Base-by-base conservation (phyloP, 2,329 filamentous ascomycete genomes). In the Ophiostoma himal-ulmi region DNA sequence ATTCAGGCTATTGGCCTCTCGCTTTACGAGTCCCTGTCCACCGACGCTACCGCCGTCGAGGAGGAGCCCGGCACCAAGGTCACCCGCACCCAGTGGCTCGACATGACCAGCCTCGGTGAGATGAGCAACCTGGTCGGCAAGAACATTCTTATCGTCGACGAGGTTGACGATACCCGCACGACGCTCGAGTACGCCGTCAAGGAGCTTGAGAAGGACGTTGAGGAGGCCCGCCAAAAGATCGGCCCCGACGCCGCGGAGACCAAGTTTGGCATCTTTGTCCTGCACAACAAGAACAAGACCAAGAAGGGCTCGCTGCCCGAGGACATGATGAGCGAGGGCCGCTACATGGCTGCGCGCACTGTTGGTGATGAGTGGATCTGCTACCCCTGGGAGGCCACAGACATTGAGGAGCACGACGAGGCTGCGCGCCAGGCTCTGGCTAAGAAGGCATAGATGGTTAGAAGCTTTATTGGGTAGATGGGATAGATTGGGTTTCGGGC, bases 1-100 rank as follows among this genome's bases (percentile, higher is more conserved):
- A 99, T 99, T 81, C 95, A 99, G 86, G 95, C 95, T 74, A 99
- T 99, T 80, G 95, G 95, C 67, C 90, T 99, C 74, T 98, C 94
- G 30, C 89, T 99, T 70, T 99, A 99, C 85, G 95, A 99, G 83
- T 86, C 89, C 73, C 90, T 98, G 67, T 79, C 84, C 68, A 82
- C 82, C 71, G 80, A 82, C 68, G 79, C 82, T 72, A 79, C 81
- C 68, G 78, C 79, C 69, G 81, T 82, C 71, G 84, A 92, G 77
- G 95, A 99, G 82, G 82, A 85, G 73, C 90, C 91, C 62, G 94
- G 94, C 75, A 97, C 92, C 75, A 95, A 96, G 83, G 95, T 99
- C 76, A 98, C 93, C 60, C 91, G 95, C 76, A 98, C 95, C 54
- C 95, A 99, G 86, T 99, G 95, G 95, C 89, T 99, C 71, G 95